Evolutionary conservation across 441 rosid genomes (phyloP).

Genomic region (Aleurites moluccanus): DNA sequence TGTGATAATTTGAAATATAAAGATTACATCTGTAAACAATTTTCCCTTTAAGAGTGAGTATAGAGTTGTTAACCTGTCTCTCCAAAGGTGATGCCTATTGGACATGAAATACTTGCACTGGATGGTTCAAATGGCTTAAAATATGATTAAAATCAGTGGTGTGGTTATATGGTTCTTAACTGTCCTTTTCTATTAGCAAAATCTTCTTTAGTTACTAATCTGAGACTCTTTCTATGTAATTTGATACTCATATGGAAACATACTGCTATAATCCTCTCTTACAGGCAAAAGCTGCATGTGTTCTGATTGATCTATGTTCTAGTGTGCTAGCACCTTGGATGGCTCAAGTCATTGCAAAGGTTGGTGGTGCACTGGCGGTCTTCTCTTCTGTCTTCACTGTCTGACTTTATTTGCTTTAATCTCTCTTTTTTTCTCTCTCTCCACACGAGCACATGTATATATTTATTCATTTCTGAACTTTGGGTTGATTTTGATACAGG

Average conservation of each 20-base stretch:
- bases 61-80: neutral
- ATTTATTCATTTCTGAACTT: constrained; percentile 19
- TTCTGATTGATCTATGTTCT: constrained; percentile 77
- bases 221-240: neutral
- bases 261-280: constrained; percentile 27
- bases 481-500: constrained; percentile 43
- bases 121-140: neutral
- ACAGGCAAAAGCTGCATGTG: constrained; percentile 90
- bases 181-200: neutral
- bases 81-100: neutral
- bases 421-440: neutral
- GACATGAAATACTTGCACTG: constrained; percentile 2
- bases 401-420: constrained; percentile 9
- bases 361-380: constrained; percentile 30
- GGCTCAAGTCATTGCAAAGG: constrained; percentile 75
- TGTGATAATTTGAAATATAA: neutral
- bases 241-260: constrained; percentile 9
- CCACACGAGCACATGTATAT: neutral
- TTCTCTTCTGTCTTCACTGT: constrained; percentile 15
- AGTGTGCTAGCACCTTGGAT: constrained; percentile 80
- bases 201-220: neutral
- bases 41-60: neutral
- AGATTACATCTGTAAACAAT: neutral
- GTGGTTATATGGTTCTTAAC: neutral
- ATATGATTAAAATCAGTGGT: neutral